Evolutionary conservation across 2,329 filamentous ascomycete species (phyloP), one percentile per base, ranked within the genome.

Genomic region (Pseudocercospora eumusae): DNA sequence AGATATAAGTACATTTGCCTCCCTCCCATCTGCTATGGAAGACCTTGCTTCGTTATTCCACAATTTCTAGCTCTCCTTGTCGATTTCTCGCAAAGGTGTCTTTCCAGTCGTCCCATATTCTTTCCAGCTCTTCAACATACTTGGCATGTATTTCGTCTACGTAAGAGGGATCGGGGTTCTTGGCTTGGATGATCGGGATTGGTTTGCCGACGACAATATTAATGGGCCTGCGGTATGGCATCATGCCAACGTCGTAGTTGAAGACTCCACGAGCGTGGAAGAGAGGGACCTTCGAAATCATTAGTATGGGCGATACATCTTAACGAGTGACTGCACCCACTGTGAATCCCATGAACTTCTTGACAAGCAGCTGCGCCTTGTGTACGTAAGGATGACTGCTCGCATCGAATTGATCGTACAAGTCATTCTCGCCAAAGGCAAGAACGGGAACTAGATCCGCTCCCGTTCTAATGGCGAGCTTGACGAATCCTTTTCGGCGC

Each of bases 191-290:
- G 5, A 96, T 88, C 65, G 82, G 81, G 64, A 97, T 92, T 0
- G 93, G 92, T 57, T 85, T 83, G 3, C 93, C 93, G 13, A 96
- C 90, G 11, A 99, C 93, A 53, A 97, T 86, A 73, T 98, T 95
- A 62, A 99, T 81, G 10, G 92, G 88, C 56, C 88, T 83, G 11
- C 95, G 87, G 75, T 97, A 98, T 0, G 95, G 95, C 91, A 98
- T 92, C 70, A 98, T 80, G 3, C 95, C 95, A 13, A 97, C 91
- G 75, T 99, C 95, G 74, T 99, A 98, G 76, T 99, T 99, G 79
- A 98, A 96, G 44, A 98, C 88, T 11, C 93, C 93, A 31, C 93
- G 82, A 2, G 92, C 93, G 75, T 96, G 92, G 70, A 97, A 89
- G 27, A 96, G 84, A 0, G 93, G 93, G 10, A 96, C 82, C 0